phyloP scores from a whole-genome alignment of 2,329 filamentous ascomycete species.

The Chlorencoelia australis region DNA sequence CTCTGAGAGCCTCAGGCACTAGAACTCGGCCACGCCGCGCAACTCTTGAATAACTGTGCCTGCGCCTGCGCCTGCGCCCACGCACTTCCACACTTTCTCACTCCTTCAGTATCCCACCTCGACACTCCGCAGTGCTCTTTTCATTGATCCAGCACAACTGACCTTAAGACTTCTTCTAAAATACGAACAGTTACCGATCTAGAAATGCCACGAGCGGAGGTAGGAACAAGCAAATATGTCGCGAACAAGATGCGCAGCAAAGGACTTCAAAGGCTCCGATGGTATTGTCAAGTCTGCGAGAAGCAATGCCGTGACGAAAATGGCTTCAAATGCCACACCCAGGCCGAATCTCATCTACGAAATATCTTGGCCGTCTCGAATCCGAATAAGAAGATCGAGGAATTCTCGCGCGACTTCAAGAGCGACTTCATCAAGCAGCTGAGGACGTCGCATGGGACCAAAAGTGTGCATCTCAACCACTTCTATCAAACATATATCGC shows the following conservation, averaged over 20 bases:
- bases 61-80: no score
- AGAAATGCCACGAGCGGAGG: conserved; percentile 87
- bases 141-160: no score
- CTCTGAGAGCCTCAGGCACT: no score
- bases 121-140: no score
- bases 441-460: conserved; percentile 79
- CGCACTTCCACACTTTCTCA: no score
- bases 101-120: no score
- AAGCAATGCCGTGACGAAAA: conserved; percentile 75
- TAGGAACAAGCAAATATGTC: conserved; percentile 82
- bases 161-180: no score
- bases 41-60: no score
- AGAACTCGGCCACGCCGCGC: no score
- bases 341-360: conserved; percentile 75
- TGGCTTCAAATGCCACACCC: conserved; percentile 87
- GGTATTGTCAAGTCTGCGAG: conserved; percentile 81
- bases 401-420: conserved; percentile 73
- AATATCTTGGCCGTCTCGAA: conserved; percentile 65
- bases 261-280: conserved; percentile 69
- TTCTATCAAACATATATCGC: conserved; percentile 93
- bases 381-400: conserved; percentile 70
- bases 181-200: no score
- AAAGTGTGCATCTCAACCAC: conserved; percentile 76
- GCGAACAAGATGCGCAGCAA: conserved; percentile 84
- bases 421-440: conserved; percentile 69